Conservation (phyloP, 2,329 filamentous ascomycete species). For the Colletotrichum sp. region DNA sequence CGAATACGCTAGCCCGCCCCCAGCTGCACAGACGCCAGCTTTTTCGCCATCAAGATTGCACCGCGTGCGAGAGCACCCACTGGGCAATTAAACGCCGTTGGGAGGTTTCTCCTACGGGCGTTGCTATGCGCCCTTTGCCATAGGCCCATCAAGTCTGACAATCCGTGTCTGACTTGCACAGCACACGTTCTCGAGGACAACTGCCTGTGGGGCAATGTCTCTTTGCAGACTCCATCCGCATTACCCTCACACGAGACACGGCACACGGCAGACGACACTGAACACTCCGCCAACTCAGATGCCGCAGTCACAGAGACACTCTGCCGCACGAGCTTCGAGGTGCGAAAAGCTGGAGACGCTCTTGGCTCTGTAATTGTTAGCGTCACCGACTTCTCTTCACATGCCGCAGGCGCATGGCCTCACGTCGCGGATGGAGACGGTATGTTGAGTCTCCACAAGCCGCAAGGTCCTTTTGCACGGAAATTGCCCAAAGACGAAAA, state of each 20-base stretch:
- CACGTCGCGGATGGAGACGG: background rate
- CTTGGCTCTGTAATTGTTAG: background rate
- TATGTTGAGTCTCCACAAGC: background rate
- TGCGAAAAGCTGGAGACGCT: background rate
- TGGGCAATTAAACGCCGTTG: background rate
- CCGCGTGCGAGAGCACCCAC: background rate
- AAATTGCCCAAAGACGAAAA: background rate
- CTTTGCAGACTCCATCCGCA: background rate
- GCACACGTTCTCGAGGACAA: background rate
- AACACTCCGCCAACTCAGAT: background rate
- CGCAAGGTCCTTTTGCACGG: background rate
- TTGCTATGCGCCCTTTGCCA: background rate
- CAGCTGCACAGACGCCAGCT: background rate
- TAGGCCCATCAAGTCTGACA: background rate
- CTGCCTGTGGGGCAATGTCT: background rate
- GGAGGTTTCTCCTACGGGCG: background rate
- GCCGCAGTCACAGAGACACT: background rate
- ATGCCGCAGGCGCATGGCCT: background rate
- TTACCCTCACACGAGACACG: background rate
- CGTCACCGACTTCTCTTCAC: conserved; percentile 8
- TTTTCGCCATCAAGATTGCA: background rate
- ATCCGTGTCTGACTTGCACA: background rate
- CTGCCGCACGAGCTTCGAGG: background rate
- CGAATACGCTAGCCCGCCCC: background rate
- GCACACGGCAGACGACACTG: background rate